These are phyloP conservation scores for Scutellaria barbata DNA, from an alignment of 257 asterid species.

Conservation along the genomic window DNA sequence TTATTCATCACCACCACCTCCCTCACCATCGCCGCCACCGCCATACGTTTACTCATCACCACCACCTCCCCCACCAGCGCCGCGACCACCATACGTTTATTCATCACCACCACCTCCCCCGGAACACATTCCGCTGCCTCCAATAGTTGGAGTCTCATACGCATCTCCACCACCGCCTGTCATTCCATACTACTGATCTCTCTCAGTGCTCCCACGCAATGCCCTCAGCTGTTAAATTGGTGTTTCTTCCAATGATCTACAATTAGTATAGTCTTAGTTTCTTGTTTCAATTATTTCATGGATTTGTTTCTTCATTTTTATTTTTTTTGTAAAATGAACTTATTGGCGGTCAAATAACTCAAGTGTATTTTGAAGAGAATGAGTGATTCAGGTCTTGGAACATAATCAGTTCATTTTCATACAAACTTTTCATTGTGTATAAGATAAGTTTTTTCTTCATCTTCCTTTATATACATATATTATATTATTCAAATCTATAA, in stretches of 20 bases:
- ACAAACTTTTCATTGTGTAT: slow-evolving; percentile 16
- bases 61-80: slow-evolving; percentile 35
- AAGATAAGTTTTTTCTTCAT: background rate
- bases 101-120: slow-evolving; percentile 15
- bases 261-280: slow-evolving; percentile 42
- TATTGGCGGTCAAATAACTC: slow-evolving; percentile 30
- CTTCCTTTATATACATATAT: too few species aligned
- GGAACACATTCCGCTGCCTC: slow-evolving; percentile 25
- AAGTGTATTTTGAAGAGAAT: slow-evolving; percentile 35
- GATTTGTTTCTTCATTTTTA: slow-evolving; percentile 27
- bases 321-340: slow-evolving; percentile 33
- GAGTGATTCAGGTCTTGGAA: slow-evolving; percentile 16
- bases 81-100: background rate
- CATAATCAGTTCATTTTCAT: slow-evolving; percentile 39
- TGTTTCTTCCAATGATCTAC: slow-evolving; percentile 30
- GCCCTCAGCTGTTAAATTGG: slow-evolving; percentile 21
- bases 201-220: slow-evolving; percentile 29
- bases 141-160: slow-evolving; percentile 10
- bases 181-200: slow-evolving; percentile 56
- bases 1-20: slow-evolving; percentile 41
- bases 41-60: slow-evolving; percentile 49
- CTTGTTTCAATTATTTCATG: slow-evolving; percentile 38
- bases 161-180: slow-evolving; percentile 61
- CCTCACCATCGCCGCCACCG: slow-evolving; percentile 44
- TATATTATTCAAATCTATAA: too few species aligned